Evolutionary conservation across 1,284 basidiomycete genomes (phyloP).

Genomic region (Moesziomyces globuligerus): DNA sequence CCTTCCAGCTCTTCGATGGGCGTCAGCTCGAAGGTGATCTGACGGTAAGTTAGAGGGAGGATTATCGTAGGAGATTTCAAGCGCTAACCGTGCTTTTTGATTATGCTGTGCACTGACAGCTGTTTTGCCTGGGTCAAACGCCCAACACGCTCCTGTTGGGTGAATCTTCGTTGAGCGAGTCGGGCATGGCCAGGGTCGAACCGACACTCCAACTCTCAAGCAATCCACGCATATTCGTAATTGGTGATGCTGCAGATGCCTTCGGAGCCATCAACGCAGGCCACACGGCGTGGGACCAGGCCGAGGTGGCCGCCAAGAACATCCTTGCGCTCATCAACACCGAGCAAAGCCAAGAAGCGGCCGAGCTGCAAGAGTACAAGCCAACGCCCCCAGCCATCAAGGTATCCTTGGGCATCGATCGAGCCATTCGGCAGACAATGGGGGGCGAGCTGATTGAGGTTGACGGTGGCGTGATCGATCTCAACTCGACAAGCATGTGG

Average conservation of each 20-base stretch:
- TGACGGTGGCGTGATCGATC: slow-evolving; percentile 16
- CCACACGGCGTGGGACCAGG: slow-evolving; percentile 49
- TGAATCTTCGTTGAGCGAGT: slow-evolving; percentile 7
- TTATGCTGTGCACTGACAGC: slow-evolving; percentile 1
- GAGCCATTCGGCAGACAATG: slow-evolving; percentile 20
- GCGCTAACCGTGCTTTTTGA: background rate
- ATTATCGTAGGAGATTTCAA: background rate
- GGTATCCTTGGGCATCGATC: slow-evolving; percentile 27
- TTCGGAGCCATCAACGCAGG: slow-evolving; percentile 52
- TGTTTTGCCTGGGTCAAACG: slow-evolving; percentile 47
- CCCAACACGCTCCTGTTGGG: slow-evolving; percentile 26
- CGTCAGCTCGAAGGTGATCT: slow-evolving; percentile 31
- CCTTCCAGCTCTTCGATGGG: slow-evolving; percentile 23
- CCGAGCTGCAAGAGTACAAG: slow-evolving; percentile 17
- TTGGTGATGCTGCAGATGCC: slow-evolving; percentile 49
- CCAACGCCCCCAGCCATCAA: slow-evolving; percentile 24
- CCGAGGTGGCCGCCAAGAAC: slow-evolving; percentile 36
- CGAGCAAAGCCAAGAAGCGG: background rate
- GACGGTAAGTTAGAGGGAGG: slow-evolving; percentile 6
- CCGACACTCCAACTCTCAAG: slow-evolving; percentile 18
- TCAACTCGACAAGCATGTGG: slow-evolving; percentile 36
- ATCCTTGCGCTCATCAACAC: slow-evolving; percentile 21
- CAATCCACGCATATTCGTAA: slow-evolving; percentile 33
- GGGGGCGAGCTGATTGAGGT: slow-evolving; percentile 18
- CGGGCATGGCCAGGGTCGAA: slow-evolving; percentile 36